Percentiles rank a stretch among this genome's conserved stretches.
Conservation (phyloP, 768 basidiomycete species). For the Floccularia luteovirens region DNA sequence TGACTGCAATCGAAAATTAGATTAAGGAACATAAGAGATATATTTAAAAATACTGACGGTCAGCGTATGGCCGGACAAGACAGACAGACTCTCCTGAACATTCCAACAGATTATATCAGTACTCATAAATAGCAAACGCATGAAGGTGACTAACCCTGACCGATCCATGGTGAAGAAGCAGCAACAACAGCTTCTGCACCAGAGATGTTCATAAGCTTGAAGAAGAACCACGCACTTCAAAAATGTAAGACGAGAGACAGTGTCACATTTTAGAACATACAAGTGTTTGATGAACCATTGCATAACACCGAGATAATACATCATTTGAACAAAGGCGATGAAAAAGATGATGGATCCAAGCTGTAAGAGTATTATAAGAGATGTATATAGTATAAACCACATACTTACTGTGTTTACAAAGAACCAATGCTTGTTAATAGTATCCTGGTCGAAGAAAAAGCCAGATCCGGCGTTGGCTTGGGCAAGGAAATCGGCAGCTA, state of each 20-base stretch:
- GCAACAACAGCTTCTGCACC: constrained; percentile 93
- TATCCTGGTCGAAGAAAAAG: constrained; percentile 77
- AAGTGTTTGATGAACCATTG: constrained; percentile 89
- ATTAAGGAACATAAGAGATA: constrained; percentile 1
- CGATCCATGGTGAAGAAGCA: constrained; percentile 89
- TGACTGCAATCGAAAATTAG: constrained; percentile 40
- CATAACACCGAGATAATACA: constrained; percentile 88
- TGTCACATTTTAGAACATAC: constrained; percentile 27
- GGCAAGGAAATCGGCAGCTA: constrained; percentile 73
- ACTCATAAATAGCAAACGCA: neutral
- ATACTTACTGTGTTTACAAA: constrained; percentile 72
- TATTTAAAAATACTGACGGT: constrained; percentile 27
- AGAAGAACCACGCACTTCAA: constrained; percentile 83
- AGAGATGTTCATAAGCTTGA: constrained; percentile 86
- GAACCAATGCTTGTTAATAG: constrained; percentile 70
- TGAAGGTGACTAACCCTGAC: constrained; percentile 46
- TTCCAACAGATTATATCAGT: neutral
- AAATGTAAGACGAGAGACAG: neutral
- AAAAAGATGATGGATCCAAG: constrained; percentile 87
- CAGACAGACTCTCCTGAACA: constrained; percentile 67
- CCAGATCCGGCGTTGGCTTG: constrained; percentile 61
- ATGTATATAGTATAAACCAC: constrained; percentile 1
- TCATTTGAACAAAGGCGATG: constrained; percentile 87
- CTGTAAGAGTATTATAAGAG: constrained; percentile 20
- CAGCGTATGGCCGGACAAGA: constrained; percentile 77